Evolutionary conservation across 257 asterid species (phyloP).

Genomic region (Capsicum pubescens): DNA sequence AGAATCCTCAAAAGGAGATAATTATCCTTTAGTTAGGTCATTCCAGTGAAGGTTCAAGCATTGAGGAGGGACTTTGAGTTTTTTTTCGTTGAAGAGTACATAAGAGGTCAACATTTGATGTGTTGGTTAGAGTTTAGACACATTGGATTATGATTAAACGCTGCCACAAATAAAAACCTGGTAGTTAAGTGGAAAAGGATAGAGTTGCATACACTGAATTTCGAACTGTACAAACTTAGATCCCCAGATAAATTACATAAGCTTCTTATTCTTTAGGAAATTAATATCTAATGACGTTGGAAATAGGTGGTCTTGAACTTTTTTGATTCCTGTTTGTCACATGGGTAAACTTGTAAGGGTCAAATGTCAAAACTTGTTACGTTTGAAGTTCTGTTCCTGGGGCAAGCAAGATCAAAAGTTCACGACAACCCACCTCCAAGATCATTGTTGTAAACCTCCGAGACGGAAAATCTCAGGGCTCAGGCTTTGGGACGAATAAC

Average conservation of each 20-base stretch:
- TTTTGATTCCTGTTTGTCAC: not conserved
- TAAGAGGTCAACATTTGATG: not conserved
- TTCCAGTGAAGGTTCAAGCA: not conserved
- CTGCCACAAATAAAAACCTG: not conserved
- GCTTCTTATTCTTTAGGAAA: conserved; percentile 22
- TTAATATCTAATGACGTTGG: not conserved
- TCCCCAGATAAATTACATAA: not conserved
- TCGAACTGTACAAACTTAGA: not conserved
- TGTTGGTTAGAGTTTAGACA: not conserved
- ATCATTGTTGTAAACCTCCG: not conserved
- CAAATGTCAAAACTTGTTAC: not conserved
- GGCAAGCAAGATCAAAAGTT: not conserved
- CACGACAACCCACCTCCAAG: not conserved
- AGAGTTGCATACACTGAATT: not conserved
- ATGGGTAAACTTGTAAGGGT: not conserved
- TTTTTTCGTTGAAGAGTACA: not conserved
- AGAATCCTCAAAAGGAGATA: not conserved
- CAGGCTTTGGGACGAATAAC: not conserved
- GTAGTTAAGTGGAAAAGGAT: conserved; percentile 3
- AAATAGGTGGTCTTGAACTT: conserved; percentile 12
- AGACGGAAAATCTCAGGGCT: not conserved
- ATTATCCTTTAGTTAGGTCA: not conserved
- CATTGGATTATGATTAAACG: not conserved
- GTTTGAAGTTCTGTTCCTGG: not conserved
- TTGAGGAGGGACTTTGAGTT: not conserved